These are phyloP conservation scores for Sindora glabra DNA, from an alignment of 306 rosid genomes.

Conservation along the genomic window DNA sequence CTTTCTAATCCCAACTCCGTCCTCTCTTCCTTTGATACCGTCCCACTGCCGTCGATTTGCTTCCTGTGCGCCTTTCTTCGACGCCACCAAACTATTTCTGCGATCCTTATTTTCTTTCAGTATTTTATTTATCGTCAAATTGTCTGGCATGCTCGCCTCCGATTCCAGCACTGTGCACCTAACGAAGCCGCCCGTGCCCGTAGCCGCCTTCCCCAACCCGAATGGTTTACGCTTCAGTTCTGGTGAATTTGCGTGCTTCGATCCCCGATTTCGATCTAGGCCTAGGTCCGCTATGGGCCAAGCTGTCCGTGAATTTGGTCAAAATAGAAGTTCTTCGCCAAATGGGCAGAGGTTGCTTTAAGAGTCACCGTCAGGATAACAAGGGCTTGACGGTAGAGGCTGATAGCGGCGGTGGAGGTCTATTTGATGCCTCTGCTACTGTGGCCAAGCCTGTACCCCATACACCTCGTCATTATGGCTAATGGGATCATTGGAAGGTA, in stretches of 20 bases:
- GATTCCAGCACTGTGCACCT: constrained; percentile 18
- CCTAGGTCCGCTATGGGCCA: constrained; percentile 4
- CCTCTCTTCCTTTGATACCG: too few species aligned
- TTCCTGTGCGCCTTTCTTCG: too few species aligned
- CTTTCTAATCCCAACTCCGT: too few species aligned
- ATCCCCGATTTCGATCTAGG: constrained; percentile 10
- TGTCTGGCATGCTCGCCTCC: constrained; percentile 32
- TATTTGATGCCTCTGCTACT: constrained; percentile 11
- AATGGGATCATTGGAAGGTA: constrained; percentile 85
- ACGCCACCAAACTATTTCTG: background rate
- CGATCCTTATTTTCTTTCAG: background rate
- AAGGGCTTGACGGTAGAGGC: constrained; percentile 26
- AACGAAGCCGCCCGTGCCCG: constrained; percentile 6
- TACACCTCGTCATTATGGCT: constrained; percentile 79
- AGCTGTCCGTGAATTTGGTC: constrained; percentile 5
- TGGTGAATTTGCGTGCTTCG: background rate
- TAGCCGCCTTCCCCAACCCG: background rate
- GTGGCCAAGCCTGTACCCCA: constrained; percentile 19
- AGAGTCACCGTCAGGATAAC: background rate
- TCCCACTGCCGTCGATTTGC: too few species aligned
- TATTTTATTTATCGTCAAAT: background rate
- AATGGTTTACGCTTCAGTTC: background rate
- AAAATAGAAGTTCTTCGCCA: constrained; percentile 35
- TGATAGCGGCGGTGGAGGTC: constrained; percentile 35
- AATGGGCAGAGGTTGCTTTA: constrained; percentile 27